Evolutionary conservation across 2,329 filamentous ascomycete species (phyloP).

Genomic region (Epichloe hybrida): DNA sequence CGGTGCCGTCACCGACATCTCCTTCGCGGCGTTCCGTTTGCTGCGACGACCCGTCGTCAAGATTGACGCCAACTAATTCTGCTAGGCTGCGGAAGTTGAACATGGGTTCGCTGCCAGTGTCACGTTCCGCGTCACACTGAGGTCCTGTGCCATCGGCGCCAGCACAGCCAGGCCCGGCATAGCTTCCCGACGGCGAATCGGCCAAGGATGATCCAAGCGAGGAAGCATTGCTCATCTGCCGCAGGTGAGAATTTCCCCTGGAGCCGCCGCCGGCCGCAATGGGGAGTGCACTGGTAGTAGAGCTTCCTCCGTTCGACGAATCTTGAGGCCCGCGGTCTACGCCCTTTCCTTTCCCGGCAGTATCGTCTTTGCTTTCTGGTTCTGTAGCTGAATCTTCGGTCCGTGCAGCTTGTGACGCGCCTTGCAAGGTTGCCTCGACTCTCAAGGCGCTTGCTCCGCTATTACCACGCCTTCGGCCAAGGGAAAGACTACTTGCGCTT

Average conservation of each 20-base stretch:
- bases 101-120: conserved; percentile 55
- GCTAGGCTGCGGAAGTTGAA: conserved; percentile 86
- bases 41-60: conserved; percentile 31
- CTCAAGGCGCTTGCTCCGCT: conserved; percentile 46
- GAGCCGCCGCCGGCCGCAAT: conserved; percentile 33
- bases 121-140: conserved; percentile 36
- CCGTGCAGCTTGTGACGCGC: conserved; percentile 21
- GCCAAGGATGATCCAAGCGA: conserved; percentile 66
- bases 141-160: conserved; percentile 25
- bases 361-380: conserved; percentile 17
- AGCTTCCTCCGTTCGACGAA: conserved; percentile 13
- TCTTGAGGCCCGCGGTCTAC: conserved; percentile 39
- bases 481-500: conserved; percentile 51
- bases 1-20: conserved; percentile 11
- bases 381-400: conserved; percentile 11
- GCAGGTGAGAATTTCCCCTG: conserved; percentile 55
- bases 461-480: conserved; percentile 45
- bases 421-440: conserved; percentile 39
- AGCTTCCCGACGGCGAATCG: conserved; percentile 49
- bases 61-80: conserved; percentile 61
- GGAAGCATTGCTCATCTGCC: conserved; percentile 77
- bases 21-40: conserved; percentile 15
- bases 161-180: conserved; percentile 22
- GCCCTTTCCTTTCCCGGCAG: conserved; percentile 51
- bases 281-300: conserved; percentile 27